Conservation (phyloP, 2,329 filamentous ascomycete species). For the Diaporthe citriasiana region DNA sequence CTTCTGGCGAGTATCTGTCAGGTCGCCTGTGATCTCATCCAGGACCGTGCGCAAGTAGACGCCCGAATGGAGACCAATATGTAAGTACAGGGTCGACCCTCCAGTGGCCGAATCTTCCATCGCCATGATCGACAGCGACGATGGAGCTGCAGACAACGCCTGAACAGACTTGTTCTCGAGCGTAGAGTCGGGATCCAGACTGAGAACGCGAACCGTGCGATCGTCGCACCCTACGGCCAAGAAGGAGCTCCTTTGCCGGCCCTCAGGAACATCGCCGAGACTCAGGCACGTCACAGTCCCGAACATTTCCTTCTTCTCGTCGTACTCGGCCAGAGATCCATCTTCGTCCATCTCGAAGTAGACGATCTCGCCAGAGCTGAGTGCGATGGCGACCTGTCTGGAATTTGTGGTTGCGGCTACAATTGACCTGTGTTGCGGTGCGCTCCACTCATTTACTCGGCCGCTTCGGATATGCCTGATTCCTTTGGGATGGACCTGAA, state of each 20-base stretch:
- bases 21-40: conserved; percentile 94
- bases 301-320: conserved; percentile 95
- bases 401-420: conserved; percentile 95
- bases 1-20: conserved; percentile 93
- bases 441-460: conserved; percentile 91
- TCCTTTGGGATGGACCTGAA: conserved; percentile 97
- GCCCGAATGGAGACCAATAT: conserved; percentile 95
- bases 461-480: conserved; percentile 89
- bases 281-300: conserved; percentile 96
- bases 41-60: conserved; percentile 96
- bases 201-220: conserved; percentile 92
- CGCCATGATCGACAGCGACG: conserved; percentile 89
- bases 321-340: conserved; percentile 91
- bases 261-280: conserved; percentile 91
- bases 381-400: conserved; percentile 90
- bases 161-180: conserved; percentile 96
- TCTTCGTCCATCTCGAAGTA: conserved; percentile 98
- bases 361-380: conserved; percentile 96
- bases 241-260: conserved; percentile 89
- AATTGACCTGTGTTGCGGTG: conserved; percentile 93
- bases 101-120: conserved; percentile 96
- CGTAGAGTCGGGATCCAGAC: conserved; percentile 89
- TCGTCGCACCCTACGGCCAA: conserved; percentile 97
- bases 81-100: conserved; percentile 89
- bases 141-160: conserved; percentile 90